phyloP scores from a whole-genome alignment of 805 yeast genomes.

The Zygosaccharomyces siamensis region DNA sequence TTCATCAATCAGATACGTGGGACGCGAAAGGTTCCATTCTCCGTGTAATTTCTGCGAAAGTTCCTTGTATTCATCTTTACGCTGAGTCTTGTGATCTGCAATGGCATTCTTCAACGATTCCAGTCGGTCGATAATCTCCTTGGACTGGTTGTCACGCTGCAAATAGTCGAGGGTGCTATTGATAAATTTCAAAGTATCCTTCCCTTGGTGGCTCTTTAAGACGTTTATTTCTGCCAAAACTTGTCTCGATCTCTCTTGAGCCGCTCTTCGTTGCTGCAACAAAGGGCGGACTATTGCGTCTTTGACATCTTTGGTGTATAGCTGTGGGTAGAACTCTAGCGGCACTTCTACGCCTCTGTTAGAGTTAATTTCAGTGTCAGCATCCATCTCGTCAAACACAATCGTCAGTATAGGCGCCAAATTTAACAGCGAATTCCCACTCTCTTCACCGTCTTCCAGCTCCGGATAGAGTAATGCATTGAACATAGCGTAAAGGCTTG shows the following conservation, averaged over 20 bases:
- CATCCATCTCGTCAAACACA: slow-evolving; percentile 32
- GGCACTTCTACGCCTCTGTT: slow-evolving; percentile 32
- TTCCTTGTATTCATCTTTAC: slow-evolving; percentile 29
- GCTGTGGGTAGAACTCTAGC: slow-evolving; percentile 33
- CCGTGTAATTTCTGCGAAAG: slow-evolving; percentile 24
- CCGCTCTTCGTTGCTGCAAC: slow-evolving; percentile 20
- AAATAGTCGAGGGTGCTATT: slow-evolving; percentile 30
- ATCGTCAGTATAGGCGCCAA: slow-evolving; percentile 31
- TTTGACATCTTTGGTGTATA: slow-evolving; percentile 28
- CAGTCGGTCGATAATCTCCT: slow-evolving; percentile 11
- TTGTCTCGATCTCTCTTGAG: slow-evolving; percentile 17
- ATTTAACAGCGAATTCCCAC: slow-evolving; percentile 25
- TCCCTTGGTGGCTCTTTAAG: slow-evolving; percentile 32
- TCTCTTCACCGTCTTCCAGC: slow-evolving; percentile 10
- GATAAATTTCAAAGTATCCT: slow-evolving; percentile 27
- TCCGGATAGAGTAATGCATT: slow-evolving; percentile 30
- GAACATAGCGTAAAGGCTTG: slow-evolving; percentile 33
- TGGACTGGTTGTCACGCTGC: slow-evolving; percentile 12
- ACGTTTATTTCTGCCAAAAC: slow-evolving; percentile 21
- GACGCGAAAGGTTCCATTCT: slow-evolving; percentile 30
- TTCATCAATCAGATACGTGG: slow-evolving; percentile 23
- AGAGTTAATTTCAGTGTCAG: slow-evolving; percentile 18
- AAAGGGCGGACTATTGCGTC: slow-evolving; percentile 27
- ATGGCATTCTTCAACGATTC: slow-evolving; percentile 16
- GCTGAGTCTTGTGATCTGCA: slow-evolving; percentile 13